Base-by-base conservation (phyloP, 352 stramenopile genomes). In the Phytopythium vexans region DNA sequence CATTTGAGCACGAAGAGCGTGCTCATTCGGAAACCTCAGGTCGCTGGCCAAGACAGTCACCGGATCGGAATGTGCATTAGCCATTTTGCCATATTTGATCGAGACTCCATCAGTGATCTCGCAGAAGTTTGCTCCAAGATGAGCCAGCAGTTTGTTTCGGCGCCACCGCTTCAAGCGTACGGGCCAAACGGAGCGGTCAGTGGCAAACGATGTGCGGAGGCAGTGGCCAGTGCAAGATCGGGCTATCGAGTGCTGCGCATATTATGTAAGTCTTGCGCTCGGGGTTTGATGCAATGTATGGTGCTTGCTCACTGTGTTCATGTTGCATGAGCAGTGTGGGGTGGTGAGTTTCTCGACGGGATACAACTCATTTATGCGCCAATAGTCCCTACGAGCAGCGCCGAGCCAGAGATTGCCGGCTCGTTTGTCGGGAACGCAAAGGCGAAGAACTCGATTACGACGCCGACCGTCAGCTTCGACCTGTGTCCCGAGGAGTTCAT, bases 311-410 rank as follows among this genome's bases (percentile, higher is more conserved):
- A 7, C 14, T 52, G 12, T 39, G 43, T 16, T 51, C 21, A 1
- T 34, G 0, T 36, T 47, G 41, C 37, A 15, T 68, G 36, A 61
- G 8, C 54, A 94, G 84, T 92, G 74, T 92, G 84, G 84, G 77
- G 75, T 34, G 57, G 54, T 5, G 57, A 85, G 12, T 92, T 86
- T 51, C 82, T 94, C 39, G 77, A 94, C 27, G 84, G 84, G 4
- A 47, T 82, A 21, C 63, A 81, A 45, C 83, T 88, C 42, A 49
- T 78, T 5, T 92, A 89, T 46, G 64, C 84, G 11, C 60, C 67
- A 11, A 42, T 42, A 10, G n/a, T 27, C n/a, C 37, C 35, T 15
- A 3, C 16, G 14, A 7, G 8, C 16, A 27, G 33, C 6, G 37
- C 0, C 3, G 38, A 38, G 37, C 15, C 54, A 21, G 37, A 44